Evolutionary conservation across 1,284 basidiomycete species (phyloP), one percentile per base, ranked within the genome.

Genomic region (Taiwanofungus camphoratus): DNA sequence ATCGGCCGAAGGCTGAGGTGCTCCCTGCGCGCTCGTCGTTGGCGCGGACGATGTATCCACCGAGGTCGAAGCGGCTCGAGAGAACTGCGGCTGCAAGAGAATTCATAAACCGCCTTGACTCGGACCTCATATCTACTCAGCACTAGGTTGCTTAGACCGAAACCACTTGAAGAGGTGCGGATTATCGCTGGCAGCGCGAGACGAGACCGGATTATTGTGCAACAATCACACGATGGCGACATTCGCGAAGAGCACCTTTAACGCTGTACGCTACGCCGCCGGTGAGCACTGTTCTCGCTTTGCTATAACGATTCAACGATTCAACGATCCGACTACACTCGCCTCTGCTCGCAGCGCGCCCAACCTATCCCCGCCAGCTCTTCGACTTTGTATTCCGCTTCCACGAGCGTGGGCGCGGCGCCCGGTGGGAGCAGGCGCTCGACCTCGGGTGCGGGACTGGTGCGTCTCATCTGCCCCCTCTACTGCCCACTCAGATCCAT

Each of bases 381-480:
- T 87, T 75, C 58, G 73, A 83, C 29, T 66, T 74, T 36, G 63
- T 87, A 31, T 79, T 81, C 55, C 57, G 68, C 7, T 82, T 77
- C 52, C 83, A 87, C 51, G 60, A 63, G 22, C 58, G 60, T 22
- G 61, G 62, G 5, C 50, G 55, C 5, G 56, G 54, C 4, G 66
- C 73, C 7, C 55, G 62, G 41, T 83, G 76, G 74, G 68, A 74
- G 15, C 66, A 63, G 16, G 84, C 82, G 0, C 67, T 90, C 0
- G 89, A 92, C 56, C 60, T 92, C 1, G 90, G 90, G 2, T 92
- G 89, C 62, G 90, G 90, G 23, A 89, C 88, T 5, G 88, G 87
- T 81, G 54, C 42, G 66, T 56, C 5, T 21, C 6, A 35, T 6
- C 18, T 13, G 16, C 9, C 18, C 24, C 32, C 42, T 31, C 6